Percentiles rank a stretch among this genome's conserved stretches.
phyloP scores from a whole-genome alignment of 192 early-diverging fungal species.

The Entomortierella lignicola region DNA sequence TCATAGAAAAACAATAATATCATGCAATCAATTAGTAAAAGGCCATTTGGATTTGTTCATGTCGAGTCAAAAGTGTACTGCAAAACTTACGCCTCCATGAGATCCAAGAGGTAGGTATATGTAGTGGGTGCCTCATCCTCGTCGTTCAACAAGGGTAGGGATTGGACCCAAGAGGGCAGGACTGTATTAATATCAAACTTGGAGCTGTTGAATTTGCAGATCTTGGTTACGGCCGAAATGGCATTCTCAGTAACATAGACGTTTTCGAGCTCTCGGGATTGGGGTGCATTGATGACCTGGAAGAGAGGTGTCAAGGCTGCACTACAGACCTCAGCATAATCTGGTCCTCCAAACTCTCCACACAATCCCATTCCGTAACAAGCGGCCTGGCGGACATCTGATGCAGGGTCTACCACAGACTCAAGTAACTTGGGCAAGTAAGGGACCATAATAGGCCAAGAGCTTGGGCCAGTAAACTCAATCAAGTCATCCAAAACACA shows the following conservation, averaged over 20 bases:
- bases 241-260: slow-evolving; percentile 94
- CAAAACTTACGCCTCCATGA: slow-evolving; percentile 68
- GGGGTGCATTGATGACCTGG: slow-evolving; percentile 70
- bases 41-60: too few relatives aligned
- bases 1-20: background rate
- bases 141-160: slow-evolving; percentile 89
- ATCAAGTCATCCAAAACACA: slow-evolving; percentile 94
- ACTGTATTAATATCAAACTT: slow-evolving; percentile 72
- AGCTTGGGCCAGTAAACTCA: slow-evolving; percentile 86
- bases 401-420: slow-evolving; percentile 62
- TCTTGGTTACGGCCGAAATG: slow-evolving; percentile 92
- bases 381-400: slow-evolving; percentile 92
- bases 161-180: slow-evolving; percentile 78
- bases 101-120: slow-evolving; percentile 82
- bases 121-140: slow-evolving; percentile 85
- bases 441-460: slow-evolving; percentile 69
- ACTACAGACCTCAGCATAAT: slow-evolving; percentile 78
- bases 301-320: slow-evolving; percentile 84
- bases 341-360: slow-evolving; percentile 88
- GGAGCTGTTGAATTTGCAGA: slow-evolving; percentile 73
- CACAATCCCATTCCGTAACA: slow-evolving; percentile 95
- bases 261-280: slow-evolving; percentile 78
- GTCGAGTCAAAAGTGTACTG: too few relatives aligned
- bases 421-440: slow-evolving; percentile 75
- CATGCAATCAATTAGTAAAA: too few relatives aligned